Base-by-base conservation (phyloP, 2,329 filamentous ascomycete genomes). In the Sporothrix globosa region DNA sequence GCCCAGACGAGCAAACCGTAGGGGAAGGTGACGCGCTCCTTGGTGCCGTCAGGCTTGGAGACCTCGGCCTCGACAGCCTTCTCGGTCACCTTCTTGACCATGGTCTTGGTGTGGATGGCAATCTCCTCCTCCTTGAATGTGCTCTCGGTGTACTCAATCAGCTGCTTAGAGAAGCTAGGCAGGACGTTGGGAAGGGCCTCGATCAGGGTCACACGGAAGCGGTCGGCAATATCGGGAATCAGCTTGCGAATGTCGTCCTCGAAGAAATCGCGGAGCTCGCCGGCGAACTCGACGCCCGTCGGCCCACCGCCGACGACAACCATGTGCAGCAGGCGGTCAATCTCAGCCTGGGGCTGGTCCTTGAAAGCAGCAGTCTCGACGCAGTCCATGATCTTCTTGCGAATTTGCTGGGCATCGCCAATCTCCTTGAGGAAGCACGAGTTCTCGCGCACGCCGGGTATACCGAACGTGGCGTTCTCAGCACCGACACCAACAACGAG, bases 381-480 rank as follows among this genome's bases (percentile, higher is more conserved):
- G 81, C 96, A 99, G 84, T 99, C 96, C 96, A 99, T 99, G 82
- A 99, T 97, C 82, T 93, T 93, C 86, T 95, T 97, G 79, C 96
- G 93, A 79, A 99, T 99, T 78, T 89, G 88, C 83, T 99, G 96
- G 71, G 96, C 96, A 80, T 99, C 96, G 75, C 87, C 89, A 78
- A 99, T 97, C 84, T 99, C 96, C 87, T 99, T 99, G 80, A 99
- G 83, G 88, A 99, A 99, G 84, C 94, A 97, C 76, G 92, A 95
- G 85, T 99, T 84, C 83, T 99, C 96, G 75, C 89, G 90, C 70
- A 99, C 96, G 81, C 96, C 96, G 69, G 93, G 93, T 77, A 99
- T 98, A 76, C 94, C 96, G 79, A 99, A 99, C 72, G 96, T 99
- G 69, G 96, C 95, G 82, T 98, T 99, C 86, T 98, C 96, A 74